Base-by-base conservation (phyloP, 169 alveolate genomes). In the Cryptosporidium sp. region DNA sequence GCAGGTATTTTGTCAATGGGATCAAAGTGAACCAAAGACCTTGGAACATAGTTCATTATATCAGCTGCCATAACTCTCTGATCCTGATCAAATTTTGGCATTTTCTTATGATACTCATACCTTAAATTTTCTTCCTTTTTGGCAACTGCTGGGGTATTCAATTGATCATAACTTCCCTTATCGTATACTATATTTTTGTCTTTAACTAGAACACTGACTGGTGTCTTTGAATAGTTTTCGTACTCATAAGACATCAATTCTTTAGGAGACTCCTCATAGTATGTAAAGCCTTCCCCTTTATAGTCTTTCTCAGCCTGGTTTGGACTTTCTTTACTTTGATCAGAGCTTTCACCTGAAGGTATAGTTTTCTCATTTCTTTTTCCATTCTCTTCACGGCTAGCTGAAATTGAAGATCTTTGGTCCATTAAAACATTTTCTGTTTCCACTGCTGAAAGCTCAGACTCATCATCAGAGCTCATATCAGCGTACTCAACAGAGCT, bases 21-120 rank as follows among this genome's bases (percentile, higher is more conserved):
- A 8, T 80, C 89, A 62, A 80, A 80, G 18, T 80, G 89, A 14
- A 80, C 80, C 51, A 80, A 41, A 2, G 89, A 80, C 12, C 89
- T 59, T 29, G 89, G 89, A 10, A 80, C 75, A 39, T 41, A 80
- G 29, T 43, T 37, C 73, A 65, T 62, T 9, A 80, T 26, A 23
- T 80, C 89, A 2, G 52, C 16, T 41, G 67, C 89, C 31, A 43
- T 41, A 3, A 1, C 45, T 65, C 18, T 62, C 33, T 80, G 89
- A 29, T 62, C 62, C 14, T 16, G 55, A 48, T 33, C 75, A 18
- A 58, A 61, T 9, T 33, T 41, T 61, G 89, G 89, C 75, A 80
- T 80, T 67, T 80, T 80, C 9, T 80, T 80, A 29, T 80, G 75
- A 31, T 80, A 80, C 31, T 80, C 89, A 62, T 29, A 43, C 26